phyloP scores from a whole-genome alignment of 2,329 filamentous ascomycete species.

The Lachnellula occidentalis region DNA sequence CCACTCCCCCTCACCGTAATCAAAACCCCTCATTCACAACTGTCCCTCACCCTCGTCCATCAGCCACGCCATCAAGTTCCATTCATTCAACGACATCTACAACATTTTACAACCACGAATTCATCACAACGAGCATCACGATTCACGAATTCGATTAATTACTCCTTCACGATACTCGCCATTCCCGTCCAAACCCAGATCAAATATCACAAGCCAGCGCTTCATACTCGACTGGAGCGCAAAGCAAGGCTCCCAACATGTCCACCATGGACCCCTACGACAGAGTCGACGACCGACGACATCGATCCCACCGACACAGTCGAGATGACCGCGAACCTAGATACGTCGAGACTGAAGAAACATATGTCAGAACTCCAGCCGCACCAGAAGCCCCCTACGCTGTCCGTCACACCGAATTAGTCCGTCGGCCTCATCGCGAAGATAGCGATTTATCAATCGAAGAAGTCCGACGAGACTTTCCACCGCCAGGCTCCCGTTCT shows the following conservation, averaged over 20 bases:
- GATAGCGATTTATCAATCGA: constrained; percentile 73
- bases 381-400: constrained; percentile 27
- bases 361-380: constrained; percentile 24
- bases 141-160: background rate
- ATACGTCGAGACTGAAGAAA: constrained; percentile 42
- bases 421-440: constrained; percentile 55
- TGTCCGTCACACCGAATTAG: constrained; percentile 46
- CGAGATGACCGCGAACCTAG: constrained; percentile 41
- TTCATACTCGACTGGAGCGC: background rate
- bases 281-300: constrained; percentile 23
- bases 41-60: constrained; percentile 2
- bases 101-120: background rate
- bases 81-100: background rate
- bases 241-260: constrained; percentile 16
- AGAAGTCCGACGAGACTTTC: constrained; percentile 79
- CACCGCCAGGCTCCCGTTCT: constrained; percentile 44
- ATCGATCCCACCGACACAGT: constrained; percentile 27
- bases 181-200: background rate
- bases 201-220: background rate
- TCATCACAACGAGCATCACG: background rate
- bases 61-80: background rate
- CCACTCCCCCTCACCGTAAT: constrained; percentile 1
- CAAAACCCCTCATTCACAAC: background rate
- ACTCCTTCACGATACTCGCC: background rate
- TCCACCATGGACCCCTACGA: constrained; percentile 27